Percentiles rank a stretch among this genome's conserved stretches.
These are phyloP conservation scores for Yamagishiella unicocca DNA, from an alignment of 139 green algal genomes.

Conservation along the genomic window DNA sequence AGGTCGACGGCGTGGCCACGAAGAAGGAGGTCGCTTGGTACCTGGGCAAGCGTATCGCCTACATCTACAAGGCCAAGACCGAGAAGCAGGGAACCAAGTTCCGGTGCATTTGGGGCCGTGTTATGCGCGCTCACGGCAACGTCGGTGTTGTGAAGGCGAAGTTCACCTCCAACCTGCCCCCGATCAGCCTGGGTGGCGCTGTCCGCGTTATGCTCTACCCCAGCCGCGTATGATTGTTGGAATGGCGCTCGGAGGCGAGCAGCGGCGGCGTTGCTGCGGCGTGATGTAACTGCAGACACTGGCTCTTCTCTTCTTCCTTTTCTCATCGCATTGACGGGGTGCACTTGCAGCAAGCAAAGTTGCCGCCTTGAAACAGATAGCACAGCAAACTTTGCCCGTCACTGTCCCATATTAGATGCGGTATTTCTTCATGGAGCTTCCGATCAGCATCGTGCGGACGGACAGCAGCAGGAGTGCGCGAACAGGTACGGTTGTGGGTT, in stretches of 20 bases:
- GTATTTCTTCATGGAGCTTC: too few relatives aligned
- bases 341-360: too few relatives aligned
- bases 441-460: too few relatives aligned
- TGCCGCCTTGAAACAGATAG: too few relatives aligned
- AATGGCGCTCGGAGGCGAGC: neutral
- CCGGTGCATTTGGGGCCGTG: conserved; percentile 97
- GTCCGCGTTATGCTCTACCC: conserved; percentile 94
- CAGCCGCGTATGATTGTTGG: conserved; percentile 72
- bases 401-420: too few relatives aligned
- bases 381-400: too few relatives aligned
- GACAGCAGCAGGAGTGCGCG: too few relatives aligned
- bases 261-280: conserved; percentile 8
- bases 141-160: conserved; percentile 92
- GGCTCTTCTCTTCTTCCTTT: neutral
- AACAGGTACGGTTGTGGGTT: too few relatives aligned
- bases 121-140: conserved; percentile 92
- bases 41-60: conserved; percentile 97
- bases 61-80: conserved; percentile 99
- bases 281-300: conserved; percentile 24
- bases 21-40: conserved; percentile 96
- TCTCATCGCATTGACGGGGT: too few relatives aligned
- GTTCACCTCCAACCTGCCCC: conserved; percentile 97
- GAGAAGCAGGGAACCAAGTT: conserved; percentile 93
- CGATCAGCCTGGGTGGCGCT: conserved; percentile 80
- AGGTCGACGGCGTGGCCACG: conserved; percentile 92